Evolutionary conservation across 495 filamentous ascomycete genomes (phyloP), one percentile per base, ranked within the genome.

Genomic region (Xylaria intraflava): DNA sequence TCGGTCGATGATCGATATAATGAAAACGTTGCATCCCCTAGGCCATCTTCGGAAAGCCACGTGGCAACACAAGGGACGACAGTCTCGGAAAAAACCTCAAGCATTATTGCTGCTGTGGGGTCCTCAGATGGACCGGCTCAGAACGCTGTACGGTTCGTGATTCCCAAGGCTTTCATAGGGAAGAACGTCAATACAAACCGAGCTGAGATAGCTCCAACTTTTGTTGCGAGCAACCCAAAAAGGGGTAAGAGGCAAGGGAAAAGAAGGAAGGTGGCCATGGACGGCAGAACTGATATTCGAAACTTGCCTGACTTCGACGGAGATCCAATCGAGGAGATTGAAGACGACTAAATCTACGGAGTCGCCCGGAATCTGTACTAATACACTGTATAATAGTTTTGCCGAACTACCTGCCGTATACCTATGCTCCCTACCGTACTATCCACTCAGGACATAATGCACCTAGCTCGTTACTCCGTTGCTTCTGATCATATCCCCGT

Each of bases 271-370:
- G 61, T 55, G 20, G 61, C 65, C 0, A 49, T 16, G 14, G 70
- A 72, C 51, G 71, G 70, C 16, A 69, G 71, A 26, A 63, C 70
- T 0, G 58, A 73, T 61, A 76, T 75, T 42, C 60, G 71, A 38
- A 59, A 58, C 6, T 58, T 75, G 9, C 73, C 73, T 0, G 67
- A 71, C 56, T 75, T 74, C 55, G 64, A 62, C 22, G 66, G 62
- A 19, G 73, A 76, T 55, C 72, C 72, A 7, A 75, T 75, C 29
- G 72, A 76, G 54, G 73, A 75, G 3, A 63, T 73, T 49, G 66
- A 69, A 46, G 67, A 71, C 0, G 50, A 65, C 16, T 62, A 16
- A 49, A 41, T 23, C 23, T 29, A 50, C 16, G 6, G 39, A 10
- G 20, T 7, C 31, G 14, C 31, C n/a, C n/a, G n/a, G n/a, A n/a